Percentiles rank a stretch among this genome's conserved stretches.
Evolutionary conservation across 2,329 filamentous ascomycete genomes (phyloP).

Genomic region (Ascochyta rabiei): DNA sequence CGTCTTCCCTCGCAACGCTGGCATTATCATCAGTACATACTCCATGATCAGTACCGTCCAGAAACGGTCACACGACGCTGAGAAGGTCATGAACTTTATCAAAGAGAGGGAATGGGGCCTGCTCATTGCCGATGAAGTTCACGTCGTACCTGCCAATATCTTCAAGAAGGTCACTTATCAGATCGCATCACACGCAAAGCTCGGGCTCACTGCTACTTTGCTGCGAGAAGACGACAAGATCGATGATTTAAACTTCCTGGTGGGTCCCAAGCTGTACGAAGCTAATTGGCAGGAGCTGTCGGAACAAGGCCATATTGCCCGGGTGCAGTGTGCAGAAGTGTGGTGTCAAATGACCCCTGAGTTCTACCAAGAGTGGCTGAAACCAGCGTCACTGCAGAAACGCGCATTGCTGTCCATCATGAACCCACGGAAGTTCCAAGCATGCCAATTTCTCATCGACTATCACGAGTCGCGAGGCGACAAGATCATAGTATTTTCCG

Average conservation of each 20-base stretch:
- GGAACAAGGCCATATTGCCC: conserved; percentile 94
- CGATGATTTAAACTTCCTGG: conserved; percentile 93
- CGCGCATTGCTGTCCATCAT: conserved; percentile 83
- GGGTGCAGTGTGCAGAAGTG: conserved; percentile 96
- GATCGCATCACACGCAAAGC: conserved; percentile 93
- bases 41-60: conserved; percentile 97
- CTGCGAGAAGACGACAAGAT: conserved; percentile 98
- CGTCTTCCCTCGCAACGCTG: conserved; percentile 83
- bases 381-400: conserved; percentile 67
- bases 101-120: conserved; percentile 91
- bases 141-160: conserved; percentile 95
- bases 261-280: conserved; percentile 96
- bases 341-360: conserved; percentile 99
- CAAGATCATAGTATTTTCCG: conserved; percentile 98
- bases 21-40: conserved; percentile 97
- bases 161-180: conserved; percentile 92
- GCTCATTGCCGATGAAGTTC: conserved; percentile 96
- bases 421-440: conserved; percentile 97
- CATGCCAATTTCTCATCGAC: conserved; percentile 96
- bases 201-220: conserved; percentile 91
- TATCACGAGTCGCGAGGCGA: conserved; percentile 94
- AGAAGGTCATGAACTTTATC: conserved; percentile 98
- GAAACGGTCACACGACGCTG: conserved; percentile 85
- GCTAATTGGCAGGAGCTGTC: conserved; percentile 99
- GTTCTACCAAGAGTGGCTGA: conserved; percentile 93